These are phyloP conservation scores for Lactuca saligna DNA, from an alignment of 129 eudicot species.

Conservation along the genomic window DNA sequence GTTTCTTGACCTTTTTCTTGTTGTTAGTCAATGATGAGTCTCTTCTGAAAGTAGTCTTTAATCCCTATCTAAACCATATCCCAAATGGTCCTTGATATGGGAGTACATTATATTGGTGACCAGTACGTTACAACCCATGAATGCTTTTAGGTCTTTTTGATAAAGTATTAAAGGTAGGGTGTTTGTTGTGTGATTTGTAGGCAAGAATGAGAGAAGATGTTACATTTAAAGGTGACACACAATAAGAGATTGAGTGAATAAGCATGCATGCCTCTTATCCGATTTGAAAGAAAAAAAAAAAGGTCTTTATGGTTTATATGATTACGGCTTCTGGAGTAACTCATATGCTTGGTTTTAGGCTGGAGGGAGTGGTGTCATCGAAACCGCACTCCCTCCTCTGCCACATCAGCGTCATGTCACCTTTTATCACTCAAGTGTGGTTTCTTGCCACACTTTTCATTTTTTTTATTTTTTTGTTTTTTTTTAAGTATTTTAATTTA, in stretches of 20 bases:
- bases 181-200: conserved; percentile 19
- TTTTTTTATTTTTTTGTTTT: too few relatives aligned
- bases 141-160: conserved; percentile 3
- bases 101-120: conserved; percentile 1
- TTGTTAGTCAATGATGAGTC: conserved; percentile 9
- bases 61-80: conserved; percentile 26
- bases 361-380: too few relatives aligned
- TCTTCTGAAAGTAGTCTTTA: conserved; percentile 16
- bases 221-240: conserved; percentile 14
- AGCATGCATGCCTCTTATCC: background rate
- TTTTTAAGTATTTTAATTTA: too few relatives aligned
- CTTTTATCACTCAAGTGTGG: too few relatives aligned
- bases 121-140: conserved; percentile 2
- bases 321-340: background rate
- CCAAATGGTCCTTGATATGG: conserved; percentile 22
- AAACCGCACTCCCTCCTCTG: too few relatives aligned
- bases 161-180: background rate
- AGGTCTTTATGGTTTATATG: background rate
- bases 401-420: too few relatives aligned
- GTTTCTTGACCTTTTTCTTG: conserved; percentile 42
- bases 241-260: background rate
- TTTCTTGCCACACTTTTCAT: too few relatives aligned
- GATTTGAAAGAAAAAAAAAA: background rate
- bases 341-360: background rate
- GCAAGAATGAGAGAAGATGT: conserved; percentile 5